These are phyloP conservation scores for Neonectria ditissima DNA, from an alignment of 2,329 filamentous ascomycete genomes.

Conservation along the genomic window DNA sequence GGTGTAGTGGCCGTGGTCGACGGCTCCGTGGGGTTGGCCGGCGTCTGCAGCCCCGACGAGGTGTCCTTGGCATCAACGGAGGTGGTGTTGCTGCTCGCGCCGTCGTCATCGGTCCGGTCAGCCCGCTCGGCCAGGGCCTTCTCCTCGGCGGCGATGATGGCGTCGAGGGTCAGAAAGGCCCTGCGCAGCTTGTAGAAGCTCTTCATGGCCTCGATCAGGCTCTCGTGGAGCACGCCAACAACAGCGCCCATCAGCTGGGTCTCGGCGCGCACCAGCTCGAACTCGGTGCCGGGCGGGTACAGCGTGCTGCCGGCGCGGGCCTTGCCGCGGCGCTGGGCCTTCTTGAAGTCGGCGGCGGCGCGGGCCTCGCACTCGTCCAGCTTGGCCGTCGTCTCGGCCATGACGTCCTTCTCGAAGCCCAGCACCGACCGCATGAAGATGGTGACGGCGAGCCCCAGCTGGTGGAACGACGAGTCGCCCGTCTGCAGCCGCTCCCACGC, in stretches of 20 bases:
- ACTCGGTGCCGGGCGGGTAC: constrained; percentile 89
- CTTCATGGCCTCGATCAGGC: constrained; percentile 88
- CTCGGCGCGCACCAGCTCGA: constrained; percentile 84
- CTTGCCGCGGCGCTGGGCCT: constrained; percentile 73
- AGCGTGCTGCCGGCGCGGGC: constrained; percentile 58
- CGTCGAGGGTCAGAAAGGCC: constrained; percentile 85
- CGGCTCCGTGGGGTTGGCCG: constrained; percentile 44
- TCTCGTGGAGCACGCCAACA: constrained; percentile 90
- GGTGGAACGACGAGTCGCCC: constrained; percentile 87
- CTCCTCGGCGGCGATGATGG: constrained; percentile 80
- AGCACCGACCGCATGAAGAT: constrained; percentile 88
- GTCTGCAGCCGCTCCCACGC: constrained; percentile 80
- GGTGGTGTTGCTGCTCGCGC: constrained; percentile 24
- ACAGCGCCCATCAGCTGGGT: constrained; percentile 91
- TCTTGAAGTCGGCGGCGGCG: constrained; percentile 81
- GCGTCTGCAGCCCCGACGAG: constrained; percentile 57
- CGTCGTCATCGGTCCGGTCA: constrained; percentile 13
- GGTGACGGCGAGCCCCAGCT: constrained; percentile 83
- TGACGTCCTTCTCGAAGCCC: constrained; percentile 91
- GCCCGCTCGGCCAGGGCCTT: constrained; percentile 52
- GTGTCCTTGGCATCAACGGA: constrained; percentile 58
- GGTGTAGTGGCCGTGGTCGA: constrained; percentile 38
- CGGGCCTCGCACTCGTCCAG: constrained; percentile 81
- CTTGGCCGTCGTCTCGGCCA: constrained; percentile 81
- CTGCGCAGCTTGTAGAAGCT: constrained; percentile 94